Evolutionary conservation across 441 rosid species (phyloP).

Genomic region (Raphanus hybrid): DNA sequence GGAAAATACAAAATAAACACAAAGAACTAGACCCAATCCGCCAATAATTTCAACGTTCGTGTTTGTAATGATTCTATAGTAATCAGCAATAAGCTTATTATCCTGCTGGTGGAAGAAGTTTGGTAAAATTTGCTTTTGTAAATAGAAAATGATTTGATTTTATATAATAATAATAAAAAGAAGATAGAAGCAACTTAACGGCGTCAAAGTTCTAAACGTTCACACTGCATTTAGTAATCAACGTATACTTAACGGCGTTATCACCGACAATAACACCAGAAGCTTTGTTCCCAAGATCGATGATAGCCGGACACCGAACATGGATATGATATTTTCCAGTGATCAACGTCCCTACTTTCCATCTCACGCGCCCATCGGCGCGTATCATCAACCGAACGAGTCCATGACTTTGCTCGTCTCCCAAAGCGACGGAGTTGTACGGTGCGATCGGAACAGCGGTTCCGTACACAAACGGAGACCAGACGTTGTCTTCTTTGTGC

Average conservation of each 20-base stretch:
- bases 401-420: conserved; percentile 61
- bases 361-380: conserved; percentile 85
- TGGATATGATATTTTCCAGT: conserved; percentile 65
- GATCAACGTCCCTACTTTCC: conserved; percentile 71
- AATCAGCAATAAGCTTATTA: background rate
- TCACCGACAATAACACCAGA: conserved; percentile 55
- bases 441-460: conserved; percentile 77
- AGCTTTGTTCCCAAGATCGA: conserved; percentile 52
- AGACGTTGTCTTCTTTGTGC: conserved; percentile 68
- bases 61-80: background rate
- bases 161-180: background rate
- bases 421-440: conserved; percentile 53
- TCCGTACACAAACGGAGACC: conserved; percentile 83
- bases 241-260: conserved; percentile 67
- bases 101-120: conserved; percentile 27
- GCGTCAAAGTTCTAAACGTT: conserved; percentile 51
- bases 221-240: conserved; percentile 63
- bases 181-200: conserved; percentile 27
- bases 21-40: background rate
- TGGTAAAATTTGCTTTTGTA: conserved; percentile 7
- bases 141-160: conserved; percentile 3
- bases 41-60: conserved; percentile 26
- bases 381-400: conserved; percentile 54
- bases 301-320: conserved; percentile 63
- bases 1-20: background rate